Conservation (phyloP, 2,329 filamentous ascomycete species). For the Penicillium sp. region DNA sequence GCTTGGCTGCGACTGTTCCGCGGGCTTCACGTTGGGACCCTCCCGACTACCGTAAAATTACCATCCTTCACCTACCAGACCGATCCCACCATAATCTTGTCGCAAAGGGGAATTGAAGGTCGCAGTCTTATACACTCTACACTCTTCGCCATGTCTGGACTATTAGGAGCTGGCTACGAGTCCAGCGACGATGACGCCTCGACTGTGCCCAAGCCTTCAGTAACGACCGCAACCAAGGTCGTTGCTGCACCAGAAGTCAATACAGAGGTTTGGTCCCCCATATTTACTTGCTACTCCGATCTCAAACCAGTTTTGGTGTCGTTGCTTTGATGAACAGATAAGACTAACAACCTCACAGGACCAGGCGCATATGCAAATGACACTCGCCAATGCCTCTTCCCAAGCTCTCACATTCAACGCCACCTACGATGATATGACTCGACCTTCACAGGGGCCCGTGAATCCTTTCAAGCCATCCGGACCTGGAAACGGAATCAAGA, state of each 20-base stretch:
- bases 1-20: conserved; percentile 2
- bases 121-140: conserved; percentile 1
- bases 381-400: conserved; percentile 54
- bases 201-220: conserved; percentile 24
- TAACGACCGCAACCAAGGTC: conserved; percentile 39
- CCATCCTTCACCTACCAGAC: conserved; percentile 14
- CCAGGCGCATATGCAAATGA: conserved; percentile 52
- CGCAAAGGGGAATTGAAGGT: conserved; percentile 2
- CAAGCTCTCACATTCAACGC: conserved; percentile 55
- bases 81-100: conserved; percentile 6
- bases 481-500: conserved; percentile 59
- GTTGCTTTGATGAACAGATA: conserved; percentile 10
- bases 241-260: conserved; percentile 56
- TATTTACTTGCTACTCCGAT: conserved; percentile 3
- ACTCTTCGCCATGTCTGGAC: conserved; percentile 40
- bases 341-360: conserved; percentile 50
- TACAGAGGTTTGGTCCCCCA: conserved; percentile 56
- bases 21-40: conserved; percentile 25
- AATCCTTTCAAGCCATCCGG: conserved; percentile 73
- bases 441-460: conserved; percentile 65
- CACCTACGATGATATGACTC: conserved; percentile 71
- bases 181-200: conserved; percentile 52
- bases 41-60: conserved; percentile 37
- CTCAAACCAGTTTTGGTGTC: background rate
- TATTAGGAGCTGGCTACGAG: conserved; percentile 47